These are phyloP conservation scores for Whalleya microplaca DNA, from an alignment of 2,329 filamentous ascomycete species.

Conservation along the genomic window DNA sequence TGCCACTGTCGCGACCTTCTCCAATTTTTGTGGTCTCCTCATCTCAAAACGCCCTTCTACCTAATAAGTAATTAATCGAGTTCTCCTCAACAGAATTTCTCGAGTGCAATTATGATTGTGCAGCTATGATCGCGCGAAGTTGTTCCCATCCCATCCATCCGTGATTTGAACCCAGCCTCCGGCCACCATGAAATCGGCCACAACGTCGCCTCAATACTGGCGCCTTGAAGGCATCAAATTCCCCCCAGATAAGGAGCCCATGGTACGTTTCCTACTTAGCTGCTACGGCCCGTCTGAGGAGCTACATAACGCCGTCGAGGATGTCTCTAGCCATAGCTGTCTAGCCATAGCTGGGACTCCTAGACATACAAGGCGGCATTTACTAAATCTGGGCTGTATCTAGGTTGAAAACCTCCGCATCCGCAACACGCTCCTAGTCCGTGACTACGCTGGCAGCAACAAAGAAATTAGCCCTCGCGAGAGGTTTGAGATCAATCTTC, in stretches of 20 bases:
- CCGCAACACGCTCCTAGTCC: background rate
- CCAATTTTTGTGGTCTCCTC: too few species aligned
- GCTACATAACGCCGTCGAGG: too few species aligned
- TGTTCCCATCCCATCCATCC: background rate
- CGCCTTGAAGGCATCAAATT: background rate
- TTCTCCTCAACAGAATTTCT: too few species aligned
- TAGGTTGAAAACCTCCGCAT: background rate
- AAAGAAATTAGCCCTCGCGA: background rate
- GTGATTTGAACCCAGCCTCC: background rate
- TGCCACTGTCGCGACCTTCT: too few species aligned
- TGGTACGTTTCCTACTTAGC: background rate
- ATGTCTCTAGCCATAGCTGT: too few species aligned
- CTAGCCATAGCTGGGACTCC: too few species aligned
- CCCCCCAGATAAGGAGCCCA: background rate
- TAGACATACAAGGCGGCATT: too few species aligned
- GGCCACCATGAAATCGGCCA: background rate
- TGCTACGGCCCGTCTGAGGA: too few species aligned
- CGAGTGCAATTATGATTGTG: background rate
- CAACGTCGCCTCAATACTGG: background rate
- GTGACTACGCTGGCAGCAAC: background rate
- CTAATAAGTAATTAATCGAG: too few species aligned
- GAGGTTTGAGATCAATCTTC: background rate
- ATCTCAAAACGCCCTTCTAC: too few species aligned
- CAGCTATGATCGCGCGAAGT: too few species aligned
- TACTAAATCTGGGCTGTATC: too few species aligned